phyloP scores from a whole-genome alignment of 1,139 yeast genomes.

The Sugiyamaella sp. region DNA sequence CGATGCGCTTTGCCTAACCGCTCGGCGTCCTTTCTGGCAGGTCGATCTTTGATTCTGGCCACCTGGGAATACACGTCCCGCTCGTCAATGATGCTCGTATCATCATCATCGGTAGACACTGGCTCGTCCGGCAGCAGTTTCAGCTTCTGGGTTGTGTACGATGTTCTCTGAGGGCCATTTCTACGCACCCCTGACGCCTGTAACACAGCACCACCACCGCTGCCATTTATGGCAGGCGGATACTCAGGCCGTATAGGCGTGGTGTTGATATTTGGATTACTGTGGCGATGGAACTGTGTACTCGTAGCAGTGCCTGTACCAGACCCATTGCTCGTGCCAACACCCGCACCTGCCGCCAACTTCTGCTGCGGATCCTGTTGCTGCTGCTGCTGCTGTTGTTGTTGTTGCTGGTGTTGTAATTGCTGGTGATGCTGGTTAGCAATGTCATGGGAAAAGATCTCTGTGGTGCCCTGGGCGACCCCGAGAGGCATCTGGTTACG shows the following conservation, averaged over 20 bases:
- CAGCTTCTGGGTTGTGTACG: slow-evolving; percentile 84
- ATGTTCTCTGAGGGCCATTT: slow-evolving; percentile 83
- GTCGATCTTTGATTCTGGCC: slow-evolving; percentile 80
- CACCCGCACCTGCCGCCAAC: neutral
- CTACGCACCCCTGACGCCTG: slow-evolving; percentile 37
- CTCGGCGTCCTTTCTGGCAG: slow-evolving; percentile 94
- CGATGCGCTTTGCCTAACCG: slow-evolving; percentile 89
- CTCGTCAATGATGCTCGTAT: slow-evolving; percentile 44
- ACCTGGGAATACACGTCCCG: slow-evolving; percentile 79
- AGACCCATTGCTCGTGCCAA: neutral
- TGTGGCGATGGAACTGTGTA: slow-evolving; percentile 11
- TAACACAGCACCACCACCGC: neutral
- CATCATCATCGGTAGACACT: slow-evolving; percentile 42
- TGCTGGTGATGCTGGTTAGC: slow-evolving; percentile 10
- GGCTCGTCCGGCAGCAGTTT: slow-evolving; percentile 86
- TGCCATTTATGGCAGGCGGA: slow-evolving; percentile 5
- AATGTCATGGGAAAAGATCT: slow-evolving; percentile 13
- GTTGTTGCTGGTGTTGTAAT: neutral
- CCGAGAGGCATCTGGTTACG: slow-evolving; percentile 21
- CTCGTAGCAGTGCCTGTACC: neutral
- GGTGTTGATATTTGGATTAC: slow-evolving; percentile 10
- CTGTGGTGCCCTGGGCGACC: slow-evolving; percentile 19
- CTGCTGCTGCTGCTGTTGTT: neutral
- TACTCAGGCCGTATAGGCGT: slow-evolving; percentile 5
- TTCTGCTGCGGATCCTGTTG: neutral